Conservation (phyloP, 2,329 filamentous ascomycete species). For the Calonectria ilicicola region DNA sequence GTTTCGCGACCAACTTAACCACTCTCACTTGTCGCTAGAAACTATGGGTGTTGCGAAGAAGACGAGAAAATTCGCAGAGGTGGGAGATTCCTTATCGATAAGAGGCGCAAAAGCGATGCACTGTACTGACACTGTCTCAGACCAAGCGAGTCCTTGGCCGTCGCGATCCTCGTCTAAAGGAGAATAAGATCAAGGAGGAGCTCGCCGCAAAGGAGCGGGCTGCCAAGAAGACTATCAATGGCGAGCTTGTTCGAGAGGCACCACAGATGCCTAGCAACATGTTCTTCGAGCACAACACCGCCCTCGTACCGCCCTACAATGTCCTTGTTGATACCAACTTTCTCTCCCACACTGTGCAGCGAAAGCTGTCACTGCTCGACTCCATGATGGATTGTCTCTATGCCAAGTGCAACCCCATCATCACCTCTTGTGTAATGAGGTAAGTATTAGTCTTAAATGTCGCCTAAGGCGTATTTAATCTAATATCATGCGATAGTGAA, state of each 20-base stretch:
- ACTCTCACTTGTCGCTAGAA: not conserved
- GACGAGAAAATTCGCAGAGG: constrained; percentile 89
- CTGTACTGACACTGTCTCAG: constrained; percentile 45
- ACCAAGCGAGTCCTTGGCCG: constrained; percentile 88
- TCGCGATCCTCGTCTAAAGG: constrained; percentile 83
- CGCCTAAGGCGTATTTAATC: not conserved
- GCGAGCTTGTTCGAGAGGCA: constrained; percentile 80
- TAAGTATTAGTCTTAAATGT: not conserved
- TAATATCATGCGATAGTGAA: constrained; percentile 71
- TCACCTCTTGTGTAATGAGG: constrained; percentile 73
- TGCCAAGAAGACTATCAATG: constrained; percentile 65
- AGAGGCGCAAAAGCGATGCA: constrained; percentile 34
- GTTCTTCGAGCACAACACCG: constrained; percentile 91
- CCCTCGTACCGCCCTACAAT: constrained; percentile 83
- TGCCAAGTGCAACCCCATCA: constrained; percentile 89
- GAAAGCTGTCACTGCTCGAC: constrained; percentile 88
- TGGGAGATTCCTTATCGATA: constrained; percentile 52
- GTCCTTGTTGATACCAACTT: constrained; percentile 85
- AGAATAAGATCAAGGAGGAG: constrained; percentile 79
- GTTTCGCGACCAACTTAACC: not conserved
- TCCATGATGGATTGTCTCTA: constrained; percentile 95
- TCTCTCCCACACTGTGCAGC: constrained; percentile 88
- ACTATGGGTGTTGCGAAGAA: constrained; percentile 89
- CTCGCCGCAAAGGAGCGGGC: constrained; percentile 67
- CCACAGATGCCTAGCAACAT: constrained; percentile 85